Evolutionary conservation across 108 stramenopile species (phyloP).

Genomic region (Nannochloropsis gaditana): DNA sequence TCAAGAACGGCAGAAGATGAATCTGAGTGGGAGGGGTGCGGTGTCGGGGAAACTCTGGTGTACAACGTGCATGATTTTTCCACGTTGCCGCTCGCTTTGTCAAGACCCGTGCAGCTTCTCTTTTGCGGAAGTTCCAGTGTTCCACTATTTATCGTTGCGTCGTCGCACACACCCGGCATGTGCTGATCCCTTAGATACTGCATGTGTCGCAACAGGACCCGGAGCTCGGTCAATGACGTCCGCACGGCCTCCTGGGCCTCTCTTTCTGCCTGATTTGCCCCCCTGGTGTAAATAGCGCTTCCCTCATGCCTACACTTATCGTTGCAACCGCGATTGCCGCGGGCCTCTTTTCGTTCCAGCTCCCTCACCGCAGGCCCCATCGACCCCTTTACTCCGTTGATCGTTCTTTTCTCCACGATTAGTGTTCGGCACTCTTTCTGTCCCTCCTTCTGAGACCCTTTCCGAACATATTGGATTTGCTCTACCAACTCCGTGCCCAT

Average conservation of each 20-base stretch:
- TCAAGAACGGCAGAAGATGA: too few relatives aligned
- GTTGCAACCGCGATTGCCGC: background rate
- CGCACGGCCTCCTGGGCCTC: background rate
- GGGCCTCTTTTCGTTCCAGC: background rate
- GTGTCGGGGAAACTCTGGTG: too few relatives aligned
- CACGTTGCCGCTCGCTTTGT: background rate
- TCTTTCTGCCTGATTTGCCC: background rate
- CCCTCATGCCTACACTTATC: background rate
- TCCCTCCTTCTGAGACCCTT: background rate
- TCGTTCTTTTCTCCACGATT: background rate
- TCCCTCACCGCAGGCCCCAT: background rate
- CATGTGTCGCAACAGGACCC: constrained; percentile 7
- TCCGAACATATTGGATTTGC: background rate
- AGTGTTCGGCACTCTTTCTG: background rate
- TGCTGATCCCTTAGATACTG: background rate
- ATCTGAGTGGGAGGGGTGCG: too few relatives aligned
- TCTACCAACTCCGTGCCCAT: background rate
- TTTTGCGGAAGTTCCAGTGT: background rate
- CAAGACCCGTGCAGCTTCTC: background rate
- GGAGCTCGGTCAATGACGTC: background rate
- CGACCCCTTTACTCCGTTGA: background rate
- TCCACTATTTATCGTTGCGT: background rate
- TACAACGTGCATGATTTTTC: background rate
- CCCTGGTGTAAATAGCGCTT: background rate
- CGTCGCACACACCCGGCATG: background rate